Evolutionary conservation across 1,139 yeast species (phyloP).

Genomic region (Blastobotrys arbuscula): DNA sequence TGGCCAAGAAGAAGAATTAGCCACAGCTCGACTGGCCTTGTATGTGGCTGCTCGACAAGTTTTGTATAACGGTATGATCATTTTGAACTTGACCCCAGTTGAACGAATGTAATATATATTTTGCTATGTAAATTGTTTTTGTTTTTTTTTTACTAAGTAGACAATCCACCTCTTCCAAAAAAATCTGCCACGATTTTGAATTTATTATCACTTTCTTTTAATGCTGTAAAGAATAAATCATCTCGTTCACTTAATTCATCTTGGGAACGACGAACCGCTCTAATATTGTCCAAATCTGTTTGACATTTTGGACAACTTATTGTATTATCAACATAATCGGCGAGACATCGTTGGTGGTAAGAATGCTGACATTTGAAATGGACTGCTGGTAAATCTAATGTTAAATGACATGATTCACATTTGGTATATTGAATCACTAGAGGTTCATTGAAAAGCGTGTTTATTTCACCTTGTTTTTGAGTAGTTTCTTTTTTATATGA

Average conservation of each 20-base stretch:
- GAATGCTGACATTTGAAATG: constrained; percentile 88
- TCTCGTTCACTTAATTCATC: constrained; percentile 54
- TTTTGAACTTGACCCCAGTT: constrained; percentile 93
- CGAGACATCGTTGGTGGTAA: constrained; percentile 75
- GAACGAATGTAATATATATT: constrained; percentile 73
- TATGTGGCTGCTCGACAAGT: constrained; percentile 90
- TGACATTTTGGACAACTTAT: constrained; percentile 68
- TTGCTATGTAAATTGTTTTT: background rate
- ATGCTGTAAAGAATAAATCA: constrained; percentile 55
- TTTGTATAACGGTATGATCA: constrained; percentile 81
- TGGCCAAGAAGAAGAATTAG: constrained; percentile 85
- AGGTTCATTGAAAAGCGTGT: constrained; percentile 50
- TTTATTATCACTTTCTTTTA: constrained; percentile 57
- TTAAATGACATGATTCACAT: constrained; percentile 66
- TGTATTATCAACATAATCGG: constrained; percentile 31
- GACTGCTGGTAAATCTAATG: constrained; percentile 71
- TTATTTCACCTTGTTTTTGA: constrained; percentile 48
- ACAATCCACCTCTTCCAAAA: constrained; percentile 77
- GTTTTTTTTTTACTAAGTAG: constrained; percentile 8
- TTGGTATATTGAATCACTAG: constrained; percentile 60
- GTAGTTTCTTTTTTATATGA: constrained; percentile 67
- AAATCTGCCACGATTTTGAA: constrained; percentile 75
- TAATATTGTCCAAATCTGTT: constrained; percentile 60
- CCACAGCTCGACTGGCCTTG: constrained; percentile 88
- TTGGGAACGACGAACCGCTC: constrained; percentile 55